These are phyloP conservation scores for Asterella californica DNA, from an alignment of 225 moss, liverwort and hornwort genomes.

Conservation along the genomic window DNA sequence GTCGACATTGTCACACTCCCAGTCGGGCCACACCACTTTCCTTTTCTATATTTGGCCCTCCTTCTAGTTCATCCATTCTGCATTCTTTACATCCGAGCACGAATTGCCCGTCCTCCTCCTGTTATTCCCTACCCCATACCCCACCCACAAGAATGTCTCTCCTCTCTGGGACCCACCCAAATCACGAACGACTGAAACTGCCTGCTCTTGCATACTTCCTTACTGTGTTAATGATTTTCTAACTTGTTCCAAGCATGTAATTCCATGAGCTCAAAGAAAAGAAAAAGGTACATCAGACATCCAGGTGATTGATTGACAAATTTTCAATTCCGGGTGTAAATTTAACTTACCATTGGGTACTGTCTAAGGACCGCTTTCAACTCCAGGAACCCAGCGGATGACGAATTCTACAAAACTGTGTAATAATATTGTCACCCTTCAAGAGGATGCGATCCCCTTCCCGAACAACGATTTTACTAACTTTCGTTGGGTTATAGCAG, in stretches of 20 bases:
- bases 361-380: neutral
- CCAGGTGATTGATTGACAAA: too few relatives aligned
- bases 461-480: too few relatives aligned
- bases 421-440: too few relatives aligned
- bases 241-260: too few relatives aligned
- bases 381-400: too few relatives aligned
- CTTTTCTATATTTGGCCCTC: neutral
- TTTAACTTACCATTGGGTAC: neutral
- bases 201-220: neutral
- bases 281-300: too few relatives aligned
- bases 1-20: neutral
- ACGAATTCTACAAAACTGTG: too few relatives aligned
- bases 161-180: neutral
- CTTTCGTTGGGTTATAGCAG: too few relatives aligned
- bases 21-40: neutral
- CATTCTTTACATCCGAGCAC: neutral
- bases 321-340: neutral
- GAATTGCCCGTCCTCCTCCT: neutral
- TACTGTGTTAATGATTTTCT: neutral
- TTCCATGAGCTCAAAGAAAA: too few relatives aligned
- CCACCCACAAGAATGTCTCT: slow-evolving; percentile 4
- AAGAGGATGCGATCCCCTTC: too few relatives aligned
- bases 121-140: neutral
- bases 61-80: neutral
- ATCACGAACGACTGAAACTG: neutral